These are phyloP conservation scores for Galerina marginata DNA, from an alignment of 768 basidiomycete species.

Conservation along the genomic window DNA sequence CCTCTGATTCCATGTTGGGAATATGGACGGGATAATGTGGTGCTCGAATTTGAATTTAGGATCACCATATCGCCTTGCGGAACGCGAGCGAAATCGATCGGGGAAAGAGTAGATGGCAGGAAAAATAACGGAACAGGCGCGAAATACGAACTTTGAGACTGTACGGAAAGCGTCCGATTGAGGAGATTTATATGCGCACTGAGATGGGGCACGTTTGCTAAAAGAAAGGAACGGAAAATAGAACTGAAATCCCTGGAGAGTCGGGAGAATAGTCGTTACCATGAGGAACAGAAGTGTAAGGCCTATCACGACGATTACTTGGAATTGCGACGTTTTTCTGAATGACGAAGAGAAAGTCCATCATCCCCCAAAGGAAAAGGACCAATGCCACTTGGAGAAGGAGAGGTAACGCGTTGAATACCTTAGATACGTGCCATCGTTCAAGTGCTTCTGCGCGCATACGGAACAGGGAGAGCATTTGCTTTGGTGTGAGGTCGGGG, in stretches of 20 bases:
- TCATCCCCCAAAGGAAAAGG: slow-evolving; percentile 32
- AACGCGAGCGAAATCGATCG: not conserved
- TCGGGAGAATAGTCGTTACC: slow-evolving; percentile 29
- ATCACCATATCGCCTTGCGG: no score
- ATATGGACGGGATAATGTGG: not conserved
- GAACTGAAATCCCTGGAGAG: slow-evolving; percentile 19
- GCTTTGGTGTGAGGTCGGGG: slow-evolving; percentile 3
- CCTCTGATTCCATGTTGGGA: not conserved
- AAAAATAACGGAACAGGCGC: slow-evolving; percentile 12
- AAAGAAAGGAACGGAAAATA: slow-evolving; percentile 3
- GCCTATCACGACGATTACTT: slow-evolving; percentile 22
- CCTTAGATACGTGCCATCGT: slow-evolving; percentile 29
- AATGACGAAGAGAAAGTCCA: slow-evolving; percentile 27
- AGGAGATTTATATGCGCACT: slow-evolving; percentile 16
- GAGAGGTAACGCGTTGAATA: slow-evolving; percentile 29
- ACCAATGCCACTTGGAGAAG: slow-evolving; percentile 32
- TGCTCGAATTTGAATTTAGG: no score
- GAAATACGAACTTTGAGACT: slow-evolving; percentile 3
- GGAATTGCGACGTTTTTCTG: slow-evolving; percentile 20
- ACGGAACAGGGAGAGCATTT: slow-evolving; percentile 19
- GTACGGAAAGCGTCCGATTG: slow-evolving; percentile 18
- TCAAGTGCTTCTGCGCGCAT: slow-evolving; percentile 31
- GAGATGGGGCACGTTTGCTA: slow-evolving; percentile 11
- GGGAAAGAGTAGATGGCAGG: not conserved
- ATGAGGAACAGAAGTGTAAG: slow-evolving; percentile 22